Base-by-base conservation (phyloP, 129 eudicot genomes). In the Escallonia rubra region DNA sequence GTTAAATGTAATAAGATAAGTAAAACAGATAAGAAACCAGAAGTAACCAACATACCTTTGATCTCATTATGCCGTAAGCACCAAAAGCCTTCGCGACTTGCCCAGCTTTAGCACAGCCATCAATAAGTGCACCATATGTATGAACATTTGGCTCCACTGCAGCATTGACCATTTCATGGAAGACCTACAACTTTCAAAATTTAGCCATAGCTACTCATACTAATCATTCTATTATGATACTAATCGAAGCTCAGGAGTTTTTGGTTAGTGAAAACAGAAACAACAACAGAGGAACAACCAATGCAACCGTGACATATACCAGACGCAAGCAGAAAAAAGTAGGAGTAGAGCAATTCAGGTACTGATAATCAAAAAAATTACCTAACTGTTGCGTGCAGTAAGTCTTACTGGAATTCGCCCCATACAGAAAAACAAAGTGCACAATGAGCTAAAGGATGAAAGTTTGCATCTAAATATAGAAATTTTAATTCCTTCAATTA, bases 81-180 rank as follows among this genome's bases (percentile, higher is more conserved):
- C 99, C 99, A 83, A 94, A 94, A 14, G 99, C 99, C 82, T 94
- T 94, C 38, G 96, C 99, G 59, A 94, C 87, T 82, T 89, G 96
- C 63, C 99, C 97, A 65, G 95, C 95, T 83, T 86, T 94, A 59
- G 95, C 99, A 77, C 99, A 94, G 69, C 99, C 99, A 64, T 89
- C 99, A 69, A 94, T 94, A 75, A 94, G 99, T 69, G 97, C 97
- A 75, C 99, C 95, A 75, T 89, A 94, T 58, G 99, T 94, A 79
- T 89, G 90, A 74, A 85, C 76, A 78, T 81, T 94, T 59, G 99
- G 99, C 70, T 86, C 97, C 66, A 87, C 80, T 70, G 88, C 99
- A 63, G 74, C 59, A 74, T 85, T 94, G 40, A 94, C 93, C 99
- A 94, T 94, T 80, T 94, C 97, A 81, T 94, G 96, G 65, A 94